These are phyloP conservation scores for Ormosia emarginata DNA, from an alignment of 306 rosid species.

Conservation along the genomic window DNA sequence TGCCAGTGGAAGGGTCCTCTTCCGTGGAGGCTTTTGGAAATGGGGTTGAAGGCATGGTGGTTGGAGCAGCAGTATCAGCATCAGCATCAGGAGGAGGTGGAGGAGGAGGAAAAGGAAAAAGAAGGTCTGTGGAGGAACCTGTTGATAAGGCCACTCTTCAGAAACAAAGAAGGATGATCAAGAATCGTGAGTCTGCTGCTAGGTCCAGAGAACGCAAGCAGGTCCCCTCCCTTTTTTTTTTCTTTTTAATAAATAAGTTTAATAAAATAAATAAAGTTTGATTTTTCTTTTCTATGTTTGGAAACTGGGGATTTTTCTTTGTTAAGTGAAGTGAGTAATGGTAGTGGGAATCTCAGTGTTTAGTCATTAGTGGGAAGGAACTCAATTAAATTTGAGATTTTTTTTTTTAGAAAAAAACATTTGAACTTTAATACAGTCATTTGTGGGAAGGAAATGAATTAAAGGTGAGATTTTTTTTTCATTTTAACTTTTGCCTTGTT, in stretches of 20 bases:
- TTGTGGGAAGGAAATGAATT: too few relatives aligned
- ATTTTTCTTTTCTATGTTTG: neutral
- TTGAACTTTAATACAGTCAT: too few relatives aligned
- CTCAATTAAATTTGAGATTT: neutral
- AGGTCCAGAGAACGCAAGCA: constrained; percentile 94
- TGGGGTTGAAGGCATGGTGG: constrained; percentile 31
- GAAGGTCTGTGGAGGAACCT: constrained; percentile 59
- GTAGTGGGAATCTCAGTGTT: neutral
- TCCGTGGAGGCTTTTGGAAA: constrained; percentile 21
- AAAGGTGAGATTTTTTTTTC: neutral
- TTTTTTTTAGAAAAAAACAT: neutral
- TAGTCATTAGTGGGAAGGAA: neutral
- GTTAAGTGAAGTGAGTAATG: too few relatives aligned
- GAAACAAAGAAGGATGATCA: constrained; percentile 81
- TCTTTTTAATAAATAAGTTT: neutral
- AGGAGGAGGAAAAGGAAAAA: constrained; percentile 43
- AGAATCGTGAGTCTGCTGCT: constrained; percentile 92
- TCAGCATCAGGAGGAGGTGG: neutral
- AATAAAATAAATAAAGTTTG: neutral
- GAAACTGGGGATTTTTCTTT: neutral
- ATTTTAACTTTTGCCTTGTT: neutral
- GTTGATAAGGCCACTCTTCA: constrained; percentile 78
- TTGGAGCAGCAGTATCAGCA: neutral
- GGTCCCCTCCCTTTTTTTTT: constrained; percentile 23
- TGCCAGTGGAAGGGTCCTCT: neutral